These are phyloP conservation scores for Umbelopsis ramanniana DNA, from an alignment of 192 early-diverging fungal species.

Conservation along the genomic window DNA sequence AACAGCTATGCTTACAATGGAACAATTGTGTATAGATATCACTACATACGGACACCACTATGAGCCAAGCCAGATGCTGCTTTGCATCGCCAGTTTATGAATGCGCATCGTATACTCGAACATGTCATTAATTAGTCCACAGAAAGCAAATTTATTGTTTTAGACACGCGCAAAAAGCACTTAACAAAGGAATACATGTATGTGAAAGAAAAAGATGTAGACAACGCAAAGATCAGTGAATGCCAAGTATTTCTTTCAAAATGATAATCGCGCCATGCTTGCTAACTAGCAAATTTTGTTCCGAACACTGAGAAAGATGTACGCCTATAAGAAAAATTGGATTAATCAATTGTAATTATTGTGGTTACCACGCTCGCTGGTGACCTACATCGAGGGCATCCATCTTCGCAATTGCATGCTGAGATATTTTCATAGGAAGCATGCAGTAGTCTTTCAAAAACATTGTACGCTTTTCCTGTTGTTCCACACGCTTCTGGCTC, in stretches of 20 bases:
- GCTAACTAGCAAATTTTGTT: slow-evolving; percentile 46
- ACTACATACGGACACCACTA: background rate
- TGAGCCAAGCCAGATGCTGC: background rate
- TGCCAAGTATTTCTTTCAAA: slow-evolving; percentile 34
- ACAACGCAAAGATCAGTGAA: no score
- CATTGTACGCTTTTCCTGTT: slow-evolving; percentile 44
- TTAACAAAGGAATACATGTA: no score
- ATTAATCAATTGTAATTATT: no score
- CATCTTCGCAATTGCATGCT: slow-evolving; percentile 49
- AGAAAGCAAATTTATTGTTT: no score
- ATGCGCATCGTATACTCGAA: no score
- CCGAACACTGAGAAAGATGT: slow-evolving; percentile 44
- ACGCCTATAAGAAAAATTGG: slow-evolving; percentile 29
- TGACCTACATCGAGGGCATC: slow-evolving; percentile 53
- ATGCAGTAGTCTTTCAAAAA: slow-evolving; percentile 40
- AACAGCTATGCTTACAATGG: no score
- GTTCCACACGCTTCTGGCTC: slow-evolving; percentile 42
- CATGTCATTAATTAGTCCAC: no score
- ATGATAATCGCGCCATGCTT: slow-evolving; percentile 54
- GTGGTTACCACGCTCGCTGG: no score
- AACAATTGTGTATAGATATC: no score
- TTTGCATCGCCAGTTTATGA: no score
- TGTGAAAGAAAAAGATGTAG: no score
- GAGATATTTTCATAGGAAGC: slow-evolving; percentile 41
- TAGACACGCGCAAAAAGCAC: no score